Evolutionary conservation across 768 basidiomycete species (phyloP), one percentile per base, ranked within the genome.

Genomic region (Rhodotorula toruloides): DNA sequence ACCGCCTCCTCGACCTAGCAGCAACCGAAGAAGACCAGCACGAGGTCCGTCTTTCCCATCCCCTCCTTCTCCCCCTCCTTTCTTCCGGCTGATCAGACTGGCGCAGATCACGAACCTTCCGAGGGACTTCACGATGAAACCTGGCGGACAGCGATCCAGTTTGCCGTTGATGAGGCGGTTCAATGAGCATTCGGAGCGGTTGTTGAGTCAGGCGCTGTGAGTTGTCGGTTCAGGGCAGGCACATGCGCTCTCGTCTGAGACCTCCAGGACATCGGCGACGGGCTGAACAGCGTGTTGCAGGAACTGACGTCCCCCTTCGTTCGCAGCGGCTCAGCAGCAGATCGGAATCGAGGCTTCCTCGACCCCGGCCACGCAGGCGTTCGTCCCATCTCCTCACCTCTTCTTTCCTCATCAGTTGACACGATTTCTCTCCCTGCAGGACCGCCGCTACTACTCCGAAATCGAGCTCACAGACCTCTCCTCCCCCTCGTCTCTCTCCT

Each of bases 111-210:
- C 90, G 27, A 94, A 94, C 72, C 85, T 87, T 70, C 86, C 83
- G 21, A 34, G 32, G 76, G 96, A 99, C 73, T 76, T 89, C 31
- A 98, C 96, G 2, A 99, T 98, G 96, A 90, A 90, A 76, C 86
- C 94, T 21, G 96, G 96, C 22, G 84, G 87, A 74, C 89, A 96
- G 76, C 83, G 86, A 55, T 87, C 86, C 42, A 88, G 90, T 19
- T 78, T 99, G 31, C 96, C 96, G 0, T 82, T 98, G 53, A 98
- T 99, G 70, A 83, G 94, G 54, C 89, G 93, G 76, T 98, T 99
- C 79, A 99, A 98, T 74, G 91, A 97, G 74, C 96, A 99, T 77
- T 96, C 91, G 1, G 91, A 94, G 72, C 80, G 91, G 71, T 80
- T 97, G 16, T 79, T 98, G 21, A 87, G 88, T 63, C 86, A 89